phyloP scores from a whole-genome alignment of 202 grass and related monocot species.

The Schoenoplectus triqueter region DNA sequence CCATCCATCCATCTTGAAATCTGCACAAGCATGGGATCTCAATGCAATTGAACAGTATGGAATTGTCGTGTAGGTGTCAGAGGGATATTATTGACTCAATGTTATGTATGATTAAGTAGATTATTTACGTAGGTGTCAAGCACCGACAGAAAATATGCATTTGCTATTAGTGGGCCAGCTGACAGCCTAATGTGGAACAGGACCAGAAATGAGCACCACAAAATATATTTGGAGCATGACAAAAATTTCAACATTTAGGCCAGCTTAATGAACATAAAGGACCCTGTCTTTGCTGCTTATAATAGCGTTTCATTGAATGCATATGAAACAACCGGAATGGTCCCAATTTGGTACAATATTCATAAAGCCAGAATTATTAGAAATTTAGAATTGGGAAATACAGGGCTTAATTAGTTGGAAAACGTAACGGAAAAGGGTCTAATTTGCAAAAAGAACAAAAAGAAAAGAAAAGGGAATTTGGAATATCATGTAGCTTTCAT shows the following conservation, averaged over 20 bases:
- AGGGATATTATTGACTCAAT: not conserved
- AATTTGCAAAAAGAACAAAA: slow-evolving; percentile 21
- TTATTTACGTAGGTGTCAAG: not conserved
- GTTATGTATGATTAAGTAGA: not conserved
- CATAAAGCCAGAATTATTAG: not conserved
- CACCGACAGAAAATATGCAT: not conserved
- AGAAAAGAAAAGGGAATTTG: not conserved
- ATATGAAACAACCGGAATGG: not conserved
- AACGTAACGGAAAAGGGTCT: not conserved
- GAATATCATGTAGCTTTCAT: slow-evolving; percentile 14
- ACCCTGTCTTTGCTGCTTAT: not conserved
- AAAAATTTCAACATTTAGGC: slow-evolving; percentile 2
- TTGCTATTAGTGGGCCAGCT: not conserved
- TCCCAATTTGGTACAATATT: not conserved
- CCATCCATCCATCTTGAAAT: slow-evolving; percentile 4
- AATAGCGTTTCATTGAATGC: slow-evolving; percentile 1
- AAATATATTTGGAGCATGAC: not conserved
- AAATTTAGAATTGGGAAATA: not conserved
- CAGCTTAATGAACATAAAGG: slow-evolving; percentile 8
- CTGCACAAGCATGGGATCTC: not conserved
- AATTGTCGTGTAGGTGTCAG: not conserved
- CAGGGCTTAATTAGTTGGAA: not conserved
- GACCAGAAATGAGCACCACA: slow-evolving; percentile 9
- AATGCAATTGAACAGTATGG: not conserved
- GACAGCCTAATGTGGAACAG: not conserved